These are phyloP conservation scores for Phoenix dactylifera DNA, from an alignment of 176 grass and related monocot species.

Conservation along the genomic window DNA sequence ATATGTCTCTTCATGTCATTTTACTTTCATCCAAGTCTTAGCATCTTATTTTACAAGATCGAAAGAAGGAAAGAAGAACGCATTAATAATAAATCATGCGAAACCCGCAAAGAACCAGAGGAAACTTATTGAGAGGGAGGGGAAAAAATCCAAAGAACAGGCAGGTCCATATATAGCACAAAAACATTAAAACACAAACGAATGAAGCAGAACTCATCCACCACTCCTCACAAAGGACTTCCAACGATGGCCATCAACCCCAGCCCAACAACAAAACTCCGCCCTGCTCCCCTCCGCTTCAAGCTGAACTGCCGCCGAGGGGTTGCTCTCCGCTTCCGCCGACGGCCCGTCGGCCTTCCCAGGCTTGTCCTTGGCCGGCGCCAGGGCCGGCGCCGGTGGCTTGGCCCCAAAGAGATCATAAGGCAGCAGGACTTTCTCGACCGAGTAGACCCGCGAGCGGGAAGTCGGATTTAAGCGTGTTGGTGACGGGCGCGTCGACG, in stretches of 20 bases:
- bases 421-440: conserved; percentile 73
- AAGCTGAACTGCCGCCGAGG: conserved; percentile 11
- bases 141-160: too few species aligned
- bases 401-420: conserved; percentile 46
- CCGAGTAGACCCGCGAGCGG: conserved; percentile 60
- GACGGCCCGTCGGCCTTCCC: conserved; percentile 29
- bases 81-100: too few species aligned
- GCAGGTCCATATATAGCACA: too few species aligned
- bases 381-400: conserved; percentile 39
- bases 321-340: conserved; percentile 12
- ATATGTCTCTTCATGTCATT: too few species aligned
- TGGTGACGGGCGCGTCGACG: conserved; percentile 34
- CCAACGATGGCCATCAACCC: background rate
- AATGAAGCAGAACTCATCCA: too few species aligned
- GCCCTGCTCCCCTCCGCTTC: background rate
- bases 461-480: conserved; percentile 25
- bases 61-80: too few species aligned
- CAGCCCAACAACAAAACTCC: background rate
- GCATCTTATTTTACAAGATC: too few species aligned
- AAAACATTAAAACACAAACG: too few species aligned
- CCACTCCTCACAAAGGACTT: too few species aligned
- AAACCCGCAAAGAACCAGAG: too few species aligned
- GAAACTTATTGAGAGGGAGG: too few species aligned
- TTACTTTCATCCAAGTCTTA: too few species aligned
- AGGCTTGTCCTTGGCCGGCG: conserved; percentile 18